Base-by-base conservation (phyloP, 2,329 filamentous ascomycete genomes). In the Harringtonia lauricola region DNA sequence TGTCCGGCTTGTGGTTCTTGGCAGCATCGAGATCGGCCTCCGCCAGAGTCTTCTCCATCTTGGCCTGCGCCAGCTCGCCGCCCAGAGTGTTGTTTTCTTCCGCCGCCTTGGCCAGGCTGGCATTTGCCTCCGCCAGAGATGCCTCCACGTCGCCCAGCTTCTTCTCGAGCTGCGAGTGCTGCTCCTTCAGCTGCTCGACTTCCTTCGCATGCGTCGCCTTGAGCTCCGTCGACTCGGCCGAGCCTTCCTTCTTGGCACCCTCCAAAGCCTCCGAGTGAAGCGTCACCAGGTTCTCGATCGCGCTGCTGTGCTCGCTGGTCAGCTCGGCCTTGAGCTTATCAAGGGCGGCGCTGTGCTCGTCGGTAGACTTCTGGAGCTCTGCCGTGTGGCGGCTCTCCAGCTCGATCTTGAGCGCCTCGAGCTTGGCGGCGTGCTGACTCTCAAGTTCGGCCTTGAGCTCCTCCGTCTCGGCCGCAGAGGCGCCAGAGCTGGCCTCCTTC, bases 11-110 rank as follows among this genome's bases (percentile, higher is more conserved):
- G 52, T 66, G 66, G 54, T 65, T 77, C 61, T 67, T 71, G 36
- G 65, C 59, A 8, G 74, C 74, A 47, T 82, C 78, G 15, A 81
- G 66, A 41, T 79, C 76, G 18, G 76, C 76, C 57, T 75, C 67
- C 10, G 74, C 69, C 45, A 70, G 72, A 47, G 75, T 71, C 47
- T 74, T 74, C 44, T 71, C 71, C 64, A 78, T 76, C 64, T 79
- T 79, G 50, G 74, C 72, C 39, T 71, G 64, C 2, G 72, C 75
- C 35, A 79, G 69, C 52, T 72, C 66, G 52, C 71, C 69, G 44
- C 68, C 66, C 49, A 78, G 57, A 21, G 68, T 64, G 49, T 68
- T 65, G 28, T 65, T 56, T 51, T 79, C 74, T 24, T 62, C 59
- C 49, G 72, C 62, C 3, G 64, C 57, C 54, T 70, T 68, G 41